phyloP scores from a whole-genome alignment of 108 stramenopile species.

The Nannochloropsis gaditana region DNA sequence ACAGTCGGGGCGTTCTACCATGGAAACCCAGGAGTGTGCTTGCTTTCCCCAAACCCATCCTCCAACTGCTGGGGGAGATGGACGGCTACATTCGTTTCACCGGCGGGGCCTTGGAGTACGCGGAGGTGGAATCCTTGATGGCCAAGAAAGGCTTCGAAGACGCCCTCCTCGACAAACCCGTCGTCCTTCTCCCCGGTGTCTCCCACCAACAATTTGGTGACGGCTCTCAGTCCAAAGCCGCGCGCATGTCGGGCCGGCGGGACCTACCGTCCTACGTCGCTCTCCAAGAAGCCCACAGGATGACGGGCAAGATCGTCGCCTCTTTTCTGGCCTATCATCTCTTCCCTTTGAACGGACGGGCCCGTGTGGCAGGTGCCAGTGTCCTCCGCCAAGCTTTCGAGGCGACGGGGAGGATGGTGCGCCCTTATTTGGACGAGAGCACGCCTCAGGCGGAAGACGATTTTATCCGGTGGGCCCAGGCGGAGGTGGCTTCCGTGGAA shows the following conservation, averaged over 20 bases:
- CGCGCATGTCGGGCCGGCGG: background rate
- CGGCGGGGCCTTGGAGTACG: background rate
- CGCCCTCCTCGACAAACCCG: background rate
- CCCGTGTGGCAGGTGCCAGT: background rate
- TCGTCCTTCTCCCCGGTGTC: background rate
- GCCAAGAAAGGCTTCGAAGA: background rate
- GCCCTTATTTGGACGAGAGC: background rate
- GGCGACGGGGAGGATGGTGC: slow-evolving; percentile 7
- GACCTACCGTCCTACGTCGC: background rate
- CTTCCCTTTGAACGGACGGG: background rate
- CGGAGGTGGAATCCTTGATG: background rate
- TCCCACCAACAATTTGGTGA: background rate
- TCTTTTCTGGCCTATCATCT: background rate
- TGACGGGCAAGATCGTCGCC: background rate
- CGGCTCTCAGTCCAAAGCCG: background rate
- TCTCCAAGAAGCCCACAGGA: background rate
- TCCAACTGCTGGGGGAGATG: slow-evolving; percentile 17
- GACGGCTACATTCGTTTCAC: background rate
- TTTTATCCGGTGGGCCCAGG: slow-evolving; percentile 10
- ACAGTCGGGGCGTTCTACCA: background rate
- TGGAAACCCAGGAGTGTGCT: background rate
- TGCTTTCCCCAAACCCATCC: background rate
- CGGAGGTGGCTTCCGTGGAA: slow-evolving; percentile 16
- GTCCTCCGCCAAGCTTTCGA: background rate
- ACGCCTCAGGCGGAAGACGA: background rate